Base-by-base conservation (phyloP, 257 asterid species). In the Forsythia suspensa region DNA sequence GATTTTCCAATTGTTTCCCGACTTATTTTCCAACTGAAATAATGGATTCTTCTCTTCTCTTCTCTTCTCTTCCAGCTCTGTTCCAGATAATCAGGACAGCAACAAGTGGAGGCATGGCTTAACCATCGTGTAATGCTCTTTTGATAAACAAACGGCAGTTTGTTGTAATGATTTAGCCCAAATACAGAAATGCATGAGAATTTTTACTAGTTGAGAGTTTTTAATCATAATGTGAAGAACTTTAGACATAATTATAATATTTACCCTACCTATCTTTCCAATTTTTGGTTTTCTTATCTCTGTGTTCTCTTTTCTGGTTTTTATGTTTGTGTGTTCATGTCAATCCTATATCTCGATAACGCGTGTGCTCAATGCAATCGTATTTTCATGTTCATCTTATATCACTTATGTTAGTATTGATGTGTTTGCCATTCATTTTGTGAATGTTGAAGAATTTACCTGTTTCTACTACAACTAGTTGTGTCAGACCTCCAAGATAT, bases 61-160 rank as follows among this genome's bases (percentile, higher is more conserved):
- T n/a, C 8, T 61, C 16, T 79, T 46, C 63, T 51, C 5, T 69
- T 77, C 65, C 94, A 93, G 98, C 98, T 72, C 82, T 94, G 24
- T 92, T 94, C 87, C 98, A 94, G 94, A 94, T 94, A 72, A 92
- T 94, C 85, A 87, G 98, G 90, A 92, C 97, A 12, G 98, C 98
- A 52, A 86, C 97, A 72, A 92, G 94, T 39, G 97, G 97, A 76
- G 94, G 97, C 78, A 79, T 92, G 91, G 97, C 92, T 76, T 90
- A 78, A 88, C 18, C 79, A 21, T 61, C 12, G 3, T 8, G 6
- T 3, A 1, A 20, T 21, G 38, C 12, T 61, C 36, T 59, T 59
- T 59, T 3, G 67, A 59, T 59, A 59, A 59, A 59, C 7, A 61
- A 37, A 2, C 12, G 16, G 38, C n/a, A 29, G 24, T 38, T 63